Evolutionary conservation across 2,329 filamentous ascomycete species (phyloP).

Genomic region (Helotiales sp.): DNA sequence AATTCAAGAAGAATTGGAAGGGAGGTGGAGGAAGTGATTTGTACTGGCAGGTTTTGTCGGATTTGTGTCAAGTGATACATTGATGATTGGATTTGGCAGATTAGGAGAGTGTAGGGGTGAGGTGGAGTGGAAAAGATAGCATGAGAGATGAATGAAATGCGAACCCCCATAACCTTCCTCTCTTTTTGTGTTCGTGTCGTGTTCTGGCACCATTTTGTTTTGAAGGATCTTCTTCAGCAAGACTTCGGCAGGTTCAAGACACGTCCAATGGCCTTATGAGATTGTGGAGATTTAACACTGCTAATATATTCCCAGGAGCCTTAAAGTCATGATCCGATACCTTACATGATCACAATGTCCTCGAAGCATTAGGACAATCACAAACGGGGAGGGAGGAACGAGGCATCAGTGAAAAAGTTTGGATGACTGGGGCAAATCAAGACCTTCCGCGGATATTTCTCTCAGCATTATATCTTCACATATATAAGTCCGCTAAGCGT

Average conservation of each 20-base stretch:
- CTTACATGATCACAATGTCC: no score
- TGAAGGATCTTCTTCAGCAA: background rate
- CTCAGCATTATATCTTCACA: slow-evolving; percentile 62
- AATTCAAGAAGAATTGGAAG: slow-evolving; percentile 1
- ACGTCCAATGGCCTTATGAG: slow-evolving; percentile 69
- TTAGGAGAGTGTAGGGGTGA: slow-evolving; percentile 24
- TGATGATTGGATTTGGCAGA: background rate
- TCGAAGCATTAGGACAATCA: no score
- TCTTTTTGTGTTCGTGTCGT: background rate
- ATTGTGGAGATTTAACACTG: no score
- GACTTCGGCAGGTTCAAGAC: slow-evolving; percentile 58
- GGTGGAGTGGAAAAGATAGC: slow-evolving; percentile 9
- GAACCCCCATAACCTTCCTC: slow-evolving; percentile 6
- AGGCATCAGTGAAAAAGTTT: no score
- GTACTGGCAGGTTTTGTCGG: background rate
- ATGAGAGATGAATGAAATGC: slow-evolving; percentile 24
- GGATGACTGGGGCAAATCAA: slow-evolving; percentile 66
- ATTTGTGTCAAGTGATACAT: slow-evolving; percentile 20
- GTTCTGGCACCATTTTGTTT: background rate
- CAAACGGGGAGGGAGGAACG: no score
- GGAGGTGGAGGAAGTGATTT: slow-evolving; percentile 12
- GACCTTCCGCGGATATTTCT: slow-evolving; percentile 60
- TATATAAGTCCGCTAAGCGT: slow-evolving; percentile 65
- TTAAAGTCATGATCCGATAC: slow-evolving; percentile 74
- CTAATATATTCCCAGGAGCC: no score